Percentiles rank a stretch among this genome's conserved stretches.
phyloP scores from a whole-genome alignment of 805 yeast genomes.

The Phaffomyces thermotolerans region DNA sequence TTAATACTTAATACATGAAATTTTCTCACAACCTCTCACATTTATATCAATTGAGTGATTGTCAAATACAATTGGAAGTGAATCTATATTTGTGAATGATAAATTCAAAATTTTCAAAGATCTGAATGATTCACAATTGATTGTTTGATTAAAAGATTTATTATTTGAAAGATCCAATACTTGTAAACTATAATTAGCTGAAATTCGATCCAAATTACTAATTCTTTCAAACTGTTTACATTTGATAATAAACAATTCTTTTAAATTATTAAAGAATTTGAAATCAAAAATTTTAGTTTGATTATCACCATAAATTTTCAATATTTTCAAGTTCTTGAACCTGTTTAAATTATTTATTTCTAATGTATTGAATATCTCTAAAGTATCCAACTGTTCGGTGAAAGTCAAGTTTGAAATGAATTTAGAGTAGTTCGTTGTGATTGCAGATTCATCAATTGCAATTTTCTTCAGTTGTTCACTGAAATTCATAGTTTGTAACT shows the following conservation, averaged over 20 bases:
- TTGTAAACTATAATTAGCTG: neutral
- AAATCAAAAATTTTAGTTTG: constrained; percentile 5
- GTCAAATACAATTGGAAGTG: too few relatives aligned
- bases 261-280: constrained; percentile 3
- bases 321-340: constrained; percentile 9
- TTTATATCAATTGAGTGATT: too few relatives aligned
- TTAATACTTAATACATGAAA: too few relatives aligned
- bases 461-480: constrained; percentile 12
- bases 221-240: constrained; percentile 8
- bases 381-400: constrained; percentile 3
- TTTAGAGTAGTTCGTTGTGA: neutral
- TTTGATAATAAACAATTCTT: constrained; percentile 11
- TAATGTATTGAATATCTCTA: constrained; percentile 14
- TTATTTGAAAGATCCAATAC: constrained; percentile 4
- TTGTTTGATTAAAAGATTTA: constrained; percentile 3
- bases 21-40: too few relatives aligned
- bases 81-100: neutral
- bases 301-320: constrained; percentile 17
- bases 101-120: neutral
- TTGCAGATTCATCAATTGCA: constrained; percentile 12
- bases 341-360: constrained; percentile 5
- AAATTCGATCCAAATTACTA: neutral
- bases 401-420: constrained; percentile 11
- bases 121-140: neutral
- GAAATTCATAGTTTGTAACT: constrained; percentile 9